phyloP scores from a whole-genome alignment of 2,329 filamentous ascomycete species.

The Talaromyces sp. region DNA sequence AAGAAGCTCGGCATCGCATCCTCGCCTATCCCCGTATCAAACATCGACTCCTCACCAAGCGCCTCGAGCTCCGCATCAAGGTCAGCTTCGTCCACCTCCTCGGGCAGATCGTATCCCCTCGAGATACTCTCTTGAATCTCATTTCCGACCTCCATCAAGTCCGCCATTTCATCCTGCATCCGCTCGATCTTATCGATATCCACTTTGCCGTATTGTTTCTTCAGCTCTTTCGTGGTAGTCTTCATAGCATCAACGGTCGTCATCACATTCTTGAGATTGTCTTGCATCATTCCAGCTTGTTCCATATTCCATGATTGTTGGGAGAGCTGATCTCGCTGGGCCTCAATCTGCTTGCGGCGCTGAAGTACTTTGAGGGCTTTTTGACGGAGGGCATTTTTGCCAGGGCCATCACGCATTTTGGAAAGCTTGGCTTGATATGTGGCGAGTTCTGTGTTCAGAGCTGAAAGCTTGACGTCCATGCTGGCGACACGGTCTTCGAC shows the following conservation, averaged over 20 bases:
- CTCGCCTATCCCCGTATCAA: conserved; percentile 68
- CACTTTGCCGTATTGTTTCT: conserved; percentile 94
- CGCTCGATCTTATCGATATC: conserved; percentile 97
- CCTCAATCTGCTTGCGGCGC: conserved; percentile 91
- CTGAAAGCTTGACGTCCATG: conserved; percentile 92
- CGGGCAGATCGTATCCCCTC: conserved; percentile 88
- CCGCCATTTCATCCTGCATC: conserved; percentile 98
- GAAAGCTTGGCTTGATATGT: conserved; percentile 84
- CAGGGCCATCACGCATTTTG: conserved; percentile 94
- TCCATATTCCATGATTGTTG: conserved; percentile 99
- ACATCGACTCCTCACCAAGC: conserved; percentile 88
- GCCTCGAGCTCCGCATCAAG: conserved; percentile 95
- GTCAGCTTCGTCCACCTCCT: conserved; percentile 96
- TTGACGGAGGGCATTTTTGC: conserved; percentile 88
- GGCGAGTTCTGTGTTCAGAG: conserved; percentile 85
- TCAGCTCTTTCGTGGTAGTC: conserved; percentile 89
- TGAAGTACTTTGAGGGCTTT: conserved; percentile 94
- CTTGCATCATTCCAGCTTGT: conserved; percentile 96
- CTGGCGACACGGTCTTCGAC: conserved; percentile 79
- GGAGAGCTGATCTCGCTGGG: conserved; percentile 89
- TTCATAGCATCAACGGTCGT: conserved; percentile 97
- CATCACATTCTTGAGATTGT: conserved; percentile 98
- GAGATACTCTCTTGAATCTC: conserved; percentile 96
- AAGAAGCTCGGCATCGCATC: conserved; percentile 79
- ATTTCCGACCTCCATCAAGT: conserved; percentile 95